Evolutionary conservation across 805 yeast species (phyloP), one percentile per base, ranked within the genome.

Genomic region (Candida andamanensis): DNA sequence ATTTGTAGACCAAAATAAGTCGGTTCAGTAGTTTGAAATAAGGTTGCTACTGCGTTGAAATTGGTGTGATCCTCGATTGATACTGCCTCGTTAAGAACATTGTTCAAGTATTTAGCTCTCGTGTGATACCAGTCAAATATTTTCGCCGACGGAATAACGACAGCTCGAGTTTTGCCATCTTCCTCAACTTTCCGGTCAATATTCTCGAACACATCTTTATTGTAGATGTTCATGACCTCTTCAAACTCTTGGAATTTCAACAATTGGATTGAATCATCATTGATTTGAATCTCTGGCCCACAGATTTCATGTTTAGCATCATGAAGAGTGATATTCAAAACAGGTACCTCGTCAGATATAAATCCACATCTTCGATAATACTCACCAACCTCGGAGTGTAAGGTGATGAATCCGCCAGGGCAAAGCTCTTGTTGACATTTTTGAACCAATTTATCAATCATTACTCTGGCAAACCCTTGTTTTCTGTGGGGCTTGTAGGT

Each of bases 301-400:
- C 35, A 35, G n/a, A 24, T 6, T 5, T 13, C 8, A 14, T 26
- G 26, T 9, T 25, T 12, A 5, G 4, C 25, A 4, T 19, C 25
- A 9, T 26, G 8, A 5, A 26, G 5, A 3, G 23, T 20, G 1
- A 37, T 24, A 19, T 19, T 8, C 17, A 56, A 36, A 32, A 64
- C 42, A 3, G 60, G 63, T n/a, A 66, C 62, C 14, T 45, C 53
- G 27, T 51, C 49, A 3, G 69, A 62, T 27, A 49, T 51, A 45
- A 64, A 66, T 11, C 71, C 72, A 32, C 46, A 45, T 15, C 50
- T 50, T 28, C 48, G 33, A 39, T 66, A 66, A 46, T 61, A 66
- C 32, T 66, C 70, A 8, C 70, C 70, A 8, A 66, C 54, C 39
- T 66, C 72, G 2, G 69, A 61, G 42, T 65, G 64, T 34, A 66